Conservation (phyloP, 192 early-diverging fungal genomes). For the Backusella sp. region DNA sequence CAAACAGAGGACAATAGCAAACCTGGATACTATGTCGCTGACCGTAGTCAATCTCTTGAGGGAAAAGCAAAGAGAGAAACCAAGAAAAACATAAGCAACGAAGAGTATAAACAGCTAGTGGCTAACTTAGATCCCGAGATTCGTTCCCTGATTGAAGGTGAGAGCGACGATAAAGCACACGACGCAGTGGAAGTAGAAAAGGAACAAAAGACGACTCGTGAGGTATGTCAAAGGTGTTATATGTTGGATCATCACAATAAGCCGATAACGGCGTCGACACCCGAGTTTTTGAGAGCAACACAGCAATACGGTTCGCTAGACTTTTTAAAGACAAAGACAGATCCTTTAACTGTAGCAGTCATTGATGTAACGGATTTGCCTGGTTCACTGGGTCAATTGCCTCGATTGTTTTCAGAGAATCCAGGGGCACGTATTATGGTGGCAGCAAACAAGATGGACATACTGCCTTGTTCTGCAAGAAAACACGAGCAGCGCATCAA, state of each 20-base stretch:
- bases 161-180: neutral
- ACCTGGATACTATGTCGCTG: conserved; percentile 52
- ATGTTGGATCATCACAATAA: conserved; percentile 55
- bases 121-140: conserved; percentile 42
- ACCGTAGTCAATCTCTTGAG: conserved; percentile 1
- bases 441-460: conserved; percentile 71
- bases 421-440: conserved; percentile 47
- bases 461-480: conserved; percentile 54
- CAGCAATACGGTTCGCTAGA: conserved; percentile 47
- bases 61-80: conserved; percentile 1
- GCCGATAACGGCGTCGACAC: conserved; percentile 9
- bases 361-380: conserved; percentile 72
- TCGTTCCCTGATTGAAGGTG: conserved; percentile 23
- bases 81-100: conserved; percentile 38
- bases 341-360: conserved; percentile 55
- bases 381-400: conserved; percentile 49
- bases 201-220: conserved; percentile 25
- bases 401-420: conserved; percentile 41
- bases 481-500: conserved; percentile 49
- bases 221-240: conserved; percentile 70
- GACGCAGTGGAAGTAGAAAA: neutral
- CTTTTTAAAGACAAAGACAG: conserved; percentile 53
- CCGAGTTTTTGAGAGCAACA: conserved; percentile 40
- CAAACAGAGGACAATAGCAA: conserved; percentile 42
- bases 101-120: conserved; percentile 36